Percentiles rank a stretch among this genome's conserved stretches.
Evolutionary conservation across 306 rosid species (phyloP).

Genomic region (Ceratonia siliqua): DNA sequence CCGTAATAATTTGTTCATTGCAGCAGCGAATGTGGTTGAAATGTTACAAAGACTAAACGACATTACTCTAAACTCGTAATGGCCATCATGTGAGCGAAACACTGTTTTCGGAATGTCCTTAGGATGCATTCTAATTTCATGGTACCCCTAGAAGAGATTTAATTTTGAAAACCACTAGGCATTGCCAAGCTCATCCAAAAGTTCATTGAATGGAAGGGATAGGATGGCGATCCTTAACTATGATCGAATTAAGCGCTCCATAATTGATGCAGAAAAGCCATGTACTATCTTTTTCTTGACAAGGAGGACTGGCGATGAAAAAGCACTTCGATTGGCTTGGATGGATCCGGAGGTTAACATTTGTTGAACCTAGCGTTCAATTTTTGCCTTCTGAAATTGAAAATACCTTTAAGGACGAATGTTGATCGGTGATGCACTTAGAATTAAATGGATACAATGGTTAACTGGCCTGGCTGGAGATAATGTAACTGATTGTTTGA

Average conservation of each 20-base stretch:
- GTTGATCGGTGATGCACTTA: no score
- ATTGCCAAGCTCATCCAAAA: background rate
- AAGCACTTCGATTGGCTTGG: background rate
- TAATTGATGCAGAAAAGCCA: background rate
- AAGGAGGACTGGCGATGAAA: background rate
- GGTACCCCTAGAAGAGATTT: background rate
- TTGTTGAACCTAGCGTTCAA: background rate
- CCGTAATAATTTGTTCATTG: background rate
- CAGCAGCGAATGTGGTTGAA: background rate
- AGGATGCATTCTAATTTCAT: background rate
- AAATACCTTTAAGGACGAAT: background rate
- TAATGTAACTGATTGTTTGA: no score
- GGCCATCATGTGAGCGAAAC: background rate
- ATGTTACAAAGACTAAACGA: background rate
- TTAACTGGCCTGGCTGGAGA: no score
- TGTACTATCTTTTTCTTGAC: background rate
- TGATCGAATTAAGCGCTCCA: background rate
- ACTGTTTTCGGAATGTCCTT: background rate
- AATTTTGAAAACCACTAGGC: background rate
- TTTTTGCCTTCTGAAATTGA: background rate
- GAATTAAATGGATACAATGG: no score
- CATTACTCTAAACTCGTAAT: background rate
- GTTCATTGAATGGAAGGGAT: background rate
- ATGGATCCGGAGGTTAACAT: background rate
- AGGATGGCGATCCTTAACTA: background rate